Percentiles rank a stretch among this genome's conserved stretches.
phyloP scores from a whole-genome alignment of 2,329 filamentous ascomycete species.

The Colletotrichum godetiae region DNA sequence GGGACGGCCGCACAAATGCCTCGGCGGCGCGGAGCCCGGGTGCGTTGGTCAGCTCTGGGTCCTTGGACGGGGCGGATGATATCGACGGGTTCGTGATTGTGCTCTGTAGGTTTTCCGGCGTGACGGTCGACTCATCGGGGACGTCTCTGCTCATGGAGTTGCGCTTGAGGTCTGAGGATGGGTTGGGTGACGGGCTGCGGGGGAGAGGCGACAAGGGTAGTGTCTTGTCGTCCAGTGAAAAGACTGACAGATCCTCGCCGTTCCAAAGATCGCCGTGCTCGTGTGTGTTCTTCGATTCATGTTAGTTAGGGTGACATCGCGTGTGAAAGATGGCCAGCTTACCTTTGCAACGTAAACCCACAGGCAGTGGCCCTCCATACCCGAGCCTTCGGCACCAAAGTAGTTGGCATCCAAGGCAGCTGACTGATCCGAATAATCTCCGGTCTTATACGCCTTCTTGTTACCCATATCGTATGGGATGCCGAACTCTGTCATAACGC shows the following conservation, averaged over 20 bases:
- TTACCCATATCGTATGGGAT: conserved; percentile 99
- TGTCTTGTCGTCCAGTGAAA: conserved; percentile 82
- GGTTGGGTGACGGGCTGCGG: conserved; percentile 48
- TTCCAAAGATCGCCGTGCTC: conserved; percentile 96
- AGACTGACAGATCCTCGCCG: conserved; percentile 94
- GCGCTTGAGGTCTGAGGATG: conserved; percentile 34
- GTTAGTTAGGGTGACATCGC: background rate
- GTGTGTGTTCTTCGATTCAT: conserved; percentile 76
- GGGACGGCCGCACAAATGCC: conserved; percentile 89
- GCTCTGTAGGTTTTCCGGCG: conserved; percentile 79
- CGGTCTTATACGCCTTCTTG: conserved; percentile 93
- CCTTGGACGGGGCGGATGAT: conserved; percentile 64
- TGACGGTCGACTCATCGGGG: conserved; percentile 70
- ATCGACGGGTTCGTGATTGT: conserved; percentile 77
- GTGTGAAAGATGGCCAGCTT: conserved; percentile 40
- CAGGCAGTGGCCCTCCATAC: conserved; percentile 85
- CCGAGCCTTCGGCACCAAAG: conserved; percentile 87
- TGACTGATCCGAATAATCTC: conserved; percentile 93
- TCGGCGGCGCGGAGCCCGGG: conserved; percentile 90
- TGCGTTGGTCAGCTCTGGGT: conserved; percentile 69
- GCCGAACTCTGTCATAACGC: conserved; percentile 93
- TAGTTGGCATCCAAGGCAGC: conserved; percentile 96
- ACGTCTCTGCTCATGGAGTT: conserved; percentile 47
- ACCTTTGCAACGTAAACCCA: conserved; percentile 87
- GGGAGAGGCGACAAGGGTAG: conserved; percentile 65